Evolutionary conservation across 2,329 filamentous ascomycete genomes (phyloP), one percentile per base, ranked within the genome.

Genomic region (Phialocephala subalpina): DNA sequence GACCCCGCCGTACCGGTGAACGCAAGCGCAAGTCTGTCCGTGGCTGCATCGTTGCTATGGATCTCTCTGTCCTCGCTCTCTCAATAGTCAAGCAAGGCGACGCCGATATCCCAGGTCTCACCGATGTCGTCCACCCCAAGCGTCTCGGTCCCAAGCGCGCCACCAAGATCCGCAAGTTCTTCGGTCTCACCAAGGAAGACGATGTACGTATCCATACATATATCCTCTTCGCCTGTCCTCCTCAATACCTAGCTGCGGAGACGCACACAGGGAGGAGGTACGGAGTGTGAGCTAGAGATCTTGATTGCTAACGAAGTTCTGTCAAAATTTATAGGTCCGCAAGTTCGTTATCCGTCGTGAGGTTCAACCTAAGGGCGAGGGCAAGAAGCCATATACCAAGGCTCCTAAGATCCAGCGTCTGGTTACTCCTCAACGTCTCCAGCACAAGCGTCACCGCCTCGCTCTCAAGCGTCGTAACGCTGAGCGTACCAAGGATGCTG

Each of bases 341-440:
- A 97, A 98, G 88, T 99, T 97, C 87, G 96, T 99, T 84, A 98
- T 99, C 80, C 96, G 96, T 83, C 96, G 96, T 83, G 96, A 98
- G 84, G 90, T 99, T 79, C 90, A 94, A 87, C 92, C 93, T 82
- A 97, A 97, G 92, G 92, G 91, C 81, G 96, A 98, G 89, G 95
- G 94, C 86, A 97, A 96, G 87, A 92, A 93, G 86, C 85, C 94
- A 78, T 98, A 98, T 91, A 97, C 95, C 92, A 99, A 99, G 93
- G 96, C 96, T 79, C 96, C 96, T 84, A 97, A 95, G 90, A 99
- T 99, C 86, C 96, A 99, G 91, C 93, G 96, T 83, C 93, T 99
- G 78, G 94, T 99, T 79, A 99, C 96, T 80, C 96, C 96, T 83
- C 96, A 98, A 87, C 96, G 96, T 83, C 94, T 99, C 81, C 96